These are phyloP conservation scores for Diversispora epigaea DNA, from an alignment of 192 early-diverging fungal species.

Conservation along the genomic window DNA sequence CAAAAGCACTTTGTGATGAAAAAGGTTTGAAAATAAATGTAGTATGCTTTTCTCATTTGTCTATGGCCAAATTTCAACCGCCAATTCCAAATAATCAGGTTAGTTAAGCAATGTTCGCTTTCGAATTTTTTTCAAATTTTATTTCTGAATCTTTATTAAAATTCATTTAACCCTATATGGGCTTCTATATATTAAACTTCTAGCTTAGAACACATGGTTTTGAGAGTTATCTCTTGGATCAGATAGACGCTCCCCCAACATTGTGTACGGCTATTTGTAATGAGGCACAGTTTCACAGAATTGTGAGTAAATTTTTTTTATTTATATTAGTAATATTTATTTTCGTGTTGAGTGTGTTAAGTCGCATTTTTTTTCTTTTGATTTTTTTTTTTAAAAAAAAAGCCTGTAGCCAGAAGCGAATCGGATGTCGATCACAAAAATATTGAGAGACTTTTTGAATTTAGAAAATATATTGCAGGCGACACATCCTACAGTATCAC, in stretches of 20 bases:
- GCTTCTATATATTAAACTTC: not conserved
- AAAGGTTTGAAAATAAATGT: slow-evolving; percentile 61
- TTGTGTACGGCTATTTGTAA: slow-evolving; percentile 67
- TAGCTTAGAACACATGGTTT: slow-evolving; percentile 65
- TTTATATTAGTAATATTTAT: not conserved
- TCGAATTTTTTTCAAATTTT: not conserved
- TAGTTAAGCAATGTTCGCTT: not conserved
- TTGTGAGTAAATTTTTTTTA: slow-evolving; percentile 38
- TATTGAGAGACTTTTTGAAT: slow-evolving; percentile 23
- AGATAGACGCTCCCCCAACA: slow-evolving; percentile 67
- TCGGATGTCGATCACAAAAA: slow-evolving; percentile 2
- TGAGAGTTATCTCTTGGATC: slow-evolving; percentile 72
- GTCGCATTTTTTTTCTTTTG: too few species aligned
- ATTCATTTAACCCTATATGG: too few species aligned
- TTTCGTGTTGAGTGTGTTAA: not conserved
- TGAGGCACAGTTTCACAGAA: slow-evolving; percentile 56
- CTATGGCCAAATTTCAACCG: slow-evolving; percentile 36
- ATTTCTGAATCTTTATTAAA: not conserved
- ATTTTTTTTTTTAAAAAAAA: not conserved
- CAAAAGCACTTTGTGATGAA: slow-evolving; percentile 62
- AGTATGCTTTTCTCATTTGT: slow-evolving; percentile 43
- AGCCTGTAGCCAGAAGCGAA: slow-evolving; percentile 37
- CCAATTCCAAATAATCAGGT: slow-evolving; percentile 38
- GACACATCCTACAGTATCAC: slow-evolving; percentile 33
- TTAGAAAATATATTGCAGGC: slow-evolving; percentile 34